Conservation (phyloP, 2,329 filamentous ascomycete genomes). For the Aureobasidium sp. region DNA sequence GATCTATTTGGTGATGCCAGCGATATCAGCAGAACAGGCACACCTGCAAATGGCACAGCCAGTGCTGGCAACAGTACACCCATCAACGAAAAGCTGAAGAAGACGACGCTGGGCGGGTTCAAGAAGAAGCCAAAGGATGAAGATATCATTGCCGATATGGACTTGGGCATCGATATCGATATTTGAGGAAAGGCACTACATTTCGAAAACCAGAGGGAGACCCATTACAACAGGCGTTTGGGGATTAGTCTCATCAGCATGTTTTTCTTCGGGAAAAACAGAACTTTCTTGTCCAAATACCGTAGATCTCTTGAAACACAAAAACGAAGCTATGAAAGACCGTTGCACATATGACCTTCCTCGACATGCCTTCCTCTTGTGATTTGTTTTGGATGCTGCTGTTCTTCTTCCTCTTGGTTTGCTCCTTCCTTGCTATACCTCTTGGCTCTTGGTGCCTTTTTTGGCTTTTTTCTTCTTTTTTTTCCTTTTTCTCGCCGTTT, state of each 20-base stretch:
- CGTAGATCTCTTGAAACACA: neutral
- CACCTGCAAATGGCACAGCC: constrained; percentile 36
- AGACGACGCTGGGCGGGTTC: constrained; percentile 25
- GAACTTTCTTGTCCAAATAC: neutral
- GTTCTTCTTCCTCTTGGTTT: too few species aligned
- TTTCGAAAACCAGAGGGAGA: neutral
- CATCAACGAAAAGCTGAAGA: constrained; percentile 43
- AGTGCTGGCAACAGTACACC: constrained; percentile 15
- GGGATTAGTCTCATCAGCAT: too few species aligned
- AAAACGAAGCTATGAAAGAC: neutral
- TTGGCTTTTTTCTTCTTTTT: too few species aligned
- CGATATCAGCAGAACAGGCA: constrained; percentile 38
- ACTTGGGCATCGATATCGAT: constrained; percentile 87
- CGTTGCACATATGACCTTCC: too few species aligned
- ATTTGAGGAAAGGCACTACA: constrained; percentile 41
- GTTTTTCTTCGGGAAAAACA: too few species aligned
- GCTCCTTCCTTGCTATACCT: too few species aligned
- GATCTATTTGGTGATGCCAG: constrained; percentile 39
- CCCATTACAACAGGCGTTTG: neutral
- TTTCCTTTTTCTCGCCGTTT: too few species aligned
- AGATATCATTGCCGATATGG: constrained; percentile 77
- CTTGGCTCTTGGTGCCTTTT: too few species aligned
- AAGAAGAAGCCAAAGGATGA: constrained; percentile 75
- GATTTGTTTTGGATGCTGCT: too few species aligned
- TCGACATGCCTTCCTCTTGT: too few species aligned